These are phyloP conservation scores for Chalaropsis thielavioides DNA, from an alignment of 2,329 filamentous ascomycete genomes.

Conservation along the genomic window DNA sequence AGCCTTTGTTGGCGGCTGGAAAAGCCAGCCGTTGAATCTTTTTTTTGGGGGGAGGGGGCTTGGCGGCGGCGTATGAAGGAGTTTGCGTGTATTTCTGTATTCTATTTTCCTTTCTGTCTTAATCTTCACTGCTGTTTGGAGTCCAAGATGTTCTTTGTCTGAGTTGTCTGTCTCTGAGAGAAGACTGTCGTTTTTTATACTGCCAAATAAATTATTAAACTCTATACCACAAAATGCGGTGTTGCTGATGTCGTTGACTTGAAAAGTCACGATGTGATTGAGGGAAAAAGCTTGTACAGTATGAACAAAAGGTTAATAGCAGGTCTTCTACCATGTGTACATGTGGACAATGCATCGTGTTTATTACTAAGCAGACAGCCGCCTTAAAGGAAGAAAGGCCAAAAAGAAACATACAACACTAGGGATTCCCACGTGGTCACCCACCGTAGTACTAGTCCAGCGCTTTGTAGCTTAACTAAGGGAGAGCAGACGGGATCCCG, in stretches of 20 bases:
- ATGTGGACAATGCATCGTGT: too few relatives aligned
- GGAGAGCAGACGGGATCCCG: background rate
- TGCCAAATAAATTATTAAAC: background rate
- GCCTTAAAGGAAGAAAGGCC: background rate
- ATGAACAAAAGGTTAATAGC: too few relatives aligned
- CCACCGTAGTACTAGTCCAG: background rate
- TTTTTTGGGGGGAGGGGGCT: background rate
- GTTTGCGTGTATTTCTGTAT: background rate
- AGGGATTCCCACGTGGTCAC: background rate
- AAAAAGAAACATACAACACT: background rate
- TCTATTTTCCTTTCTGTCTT: background rate
- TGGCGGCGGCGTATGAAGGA: background rate
- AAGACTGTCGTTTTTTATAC: background rate
- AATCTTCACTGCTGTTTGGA: background rate
- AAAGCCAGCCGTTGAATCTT: background rate
- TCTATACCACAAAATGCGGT: too few relatives aligned
- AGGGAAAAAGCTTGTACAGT: too few relatives aligned
- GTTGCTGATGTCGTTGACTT: too few relatives aligned
- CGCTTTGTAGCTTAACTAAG: background rate
- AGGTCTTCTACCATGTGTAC: too few relatives aligned
- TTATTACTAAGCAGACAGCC: too few relatives aligned
- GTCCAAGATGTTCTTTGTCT: background rate
- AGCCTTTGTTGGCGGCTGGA: constrained; percentile 5
- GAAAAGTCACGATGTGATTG: too few relatives aligned
- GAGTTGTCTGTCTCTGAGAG: background rate